Evolutionary conservation across 1,284 basidiomycete species (phyloP).

Genomic region (Pholiota adiposa): DNA sequence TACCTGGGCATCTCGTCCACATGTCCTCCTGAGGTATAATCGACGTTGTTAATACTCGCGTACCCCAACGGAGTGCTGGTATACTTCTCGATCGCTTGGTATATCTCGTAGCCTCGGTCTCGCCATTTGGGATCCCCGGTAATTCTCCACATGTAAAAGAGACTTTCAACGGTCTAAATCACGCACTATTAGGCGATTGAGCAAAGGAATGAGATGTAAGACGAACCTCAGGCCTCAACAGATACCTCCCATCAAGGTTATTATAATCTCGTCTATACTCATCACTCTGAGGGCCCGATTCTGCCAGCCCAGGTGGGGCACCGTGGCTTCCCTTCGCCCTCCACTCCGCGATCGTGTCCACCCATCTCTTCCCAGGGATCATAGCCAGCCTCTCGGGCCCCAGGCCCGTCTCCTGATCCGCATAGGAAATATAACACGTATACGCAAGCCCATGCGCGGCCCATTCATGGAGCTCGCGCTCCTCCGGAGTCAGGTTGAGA

Average conservation of each 20-base stretch:
- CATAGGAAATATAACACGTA: constrained; percentile 69
- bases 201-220: background rate
- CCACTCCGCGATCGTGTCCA: constrained; percentile 55
- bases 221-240: constrained; percentile 65
- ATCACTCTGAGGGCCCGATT: constrained; percentile 24
- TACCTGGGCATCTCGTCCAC: constrained; percentile 56
- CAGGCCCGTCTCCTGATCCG: constrained; percentile 62
- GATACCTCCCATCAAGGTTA: constrained; percentile 42
- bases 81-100: constrained; percentile 68
- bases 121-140: constrained; percentile 70
- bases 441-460: constrained; percentile 70
- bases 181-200: background rate
- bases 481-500: constrained; percentile 7
- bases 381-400: constrained; percentile 62
- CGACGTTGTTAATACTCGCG: constrained; percentile 55
- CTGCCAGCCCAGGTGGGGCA: constrained; percentile 57
- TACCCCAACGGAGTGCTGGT: constrained; percentile 59
- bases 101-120: constrained; percentile 78
- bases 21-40: constrained; percentile 34
- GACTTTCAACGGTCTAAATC: constrained; percentile 52
- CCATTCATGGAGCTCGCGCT: constrained; percentile 39
- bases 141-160: constrained; percentile 72
- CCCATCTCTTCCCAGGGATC: constrained; percentile 45
- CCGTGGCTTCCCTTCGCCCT: constrained; percentile 42
- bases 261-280: constrained; percentile 49